A percentile compares a stretch with the other conserved stretches of the same genome.
These are phyloP conservation scores for Parietichytrium sp. DNA, from an alignment of 108 stramenopile genomes.

Conservation along the genomic window DNA sequence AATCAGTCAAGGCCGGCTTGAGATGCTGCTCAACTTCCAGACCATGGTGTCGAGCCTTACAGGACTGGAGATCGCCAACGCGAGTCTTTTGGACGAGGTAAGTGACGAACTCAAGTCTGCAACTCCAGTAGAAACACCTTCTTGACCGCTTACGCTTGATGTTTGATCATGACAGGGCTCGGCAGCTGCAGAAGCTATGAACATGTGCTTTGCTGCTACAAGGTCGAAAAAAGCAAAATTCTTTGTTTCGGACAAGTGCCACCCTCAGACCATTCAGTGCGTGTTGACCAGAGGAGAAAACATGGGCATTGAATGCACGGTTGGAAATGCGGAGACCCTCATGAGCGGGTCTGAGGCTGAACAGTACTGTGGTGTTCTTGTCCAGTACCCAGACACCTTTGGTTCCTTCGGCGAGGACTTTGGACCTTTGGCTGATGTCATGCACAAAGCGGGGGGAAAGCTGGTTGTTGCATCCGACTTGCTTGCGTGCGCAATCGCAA, in stretches of 20 bases:
- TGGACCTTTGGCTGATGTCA: slow-evolving; percentile 32
- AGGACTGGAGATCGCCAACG: slow-evolving; percentile 90
- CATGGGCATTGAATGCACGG: slow-evolving; percentile 82
- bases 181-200: slow-evolving; percentile 98
- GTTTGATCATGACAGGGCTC: too few species aligned
- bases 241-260: slow-evolving; percentile 85
- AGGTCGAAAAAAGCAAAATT: slow-evolving; percentile 84
- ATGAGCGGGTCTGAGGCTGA: slow-evolving; percentile 61
- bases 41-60: slow-evolving; percentile 96
- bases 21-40: slow-evolving; percentile 98
- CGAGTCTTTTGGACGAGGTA: slow-evolving; percentile 91
- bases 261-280: slow-evolving; percentile 92
- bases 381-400: slow-evolving; percentile 98
- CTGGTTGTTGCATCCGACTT: slow-evolving; percentile 92
- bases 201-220: slow-evolving; percentile 70
- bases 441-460: slow-evolving; percentile 75
- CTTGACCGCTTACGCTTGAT: background rate
- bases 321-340: slow-evolving; percentile 59
- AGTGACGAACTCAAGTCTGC: slow-evolving; percentile 53
- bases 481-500: slow-evolving; percentile 82
- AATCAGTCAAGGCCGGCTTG: slow-evolving; percentile 96
- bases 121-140: background rate
- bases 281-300: slow-evolving; percentile 84
- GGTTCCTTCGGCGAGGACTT: slow-evolving; percentile 64
- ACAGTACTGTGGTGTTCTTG: slow-evolving; percentile 87